Evolutionary conservation across 169 alveolate genomes (phyloP).

Genomic region (Plasmodium sp.): DNA sequence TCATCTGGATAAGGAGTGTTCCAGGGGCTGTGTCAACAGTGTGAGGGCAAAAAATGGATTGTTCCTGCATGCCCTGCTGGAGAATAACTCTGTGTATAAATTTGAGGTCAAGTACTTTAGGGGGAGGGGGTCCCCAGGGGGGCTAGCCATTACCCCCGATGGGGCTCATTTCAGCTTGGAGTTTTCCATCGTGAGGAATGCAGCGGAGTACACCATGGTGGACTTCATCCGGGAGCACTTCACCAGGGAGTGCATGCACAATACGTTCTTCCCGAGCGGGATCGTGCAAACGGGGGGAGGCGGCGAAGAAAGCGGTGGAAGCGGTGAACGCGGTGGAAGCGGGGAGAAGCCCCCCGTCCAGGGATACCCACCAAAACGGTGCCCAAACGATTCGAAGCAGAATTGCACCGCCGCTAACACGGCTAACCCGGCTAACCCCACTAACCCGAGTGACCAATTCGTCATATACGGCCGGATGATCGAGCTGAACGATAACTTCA

Average conservation of each 20-base stretch:
- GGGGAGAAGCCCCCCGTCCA: too few relatives aligned
- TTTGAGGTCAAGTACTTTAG: constrained; percentile 1
- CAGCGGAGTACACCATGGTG: not conserved
- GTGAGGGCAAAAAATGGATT: constrained; percentile 7
- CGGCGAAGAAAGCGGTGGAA: not conserved
- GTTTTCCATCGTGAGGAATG: constrained; percentile 5
- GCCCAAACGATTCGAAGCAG: not conserved
- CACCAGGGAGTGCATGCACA: constrained; percentile 14
- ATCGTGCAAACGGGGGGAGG: not conserved
- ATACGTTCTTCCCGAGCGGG: constrained; percentile 5
- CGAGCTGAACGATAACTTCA: constrained; percentile 29
- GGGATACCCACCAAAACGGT: not conserved
- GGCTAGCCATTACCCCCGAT: not conserved
- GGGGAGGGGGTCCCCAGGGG: not conserved
- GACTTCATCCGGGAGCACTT: constrained; percentile 13
- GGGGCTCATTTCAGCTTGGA: constrained; percentile 20
- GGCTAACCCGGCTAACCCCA: too few relatives aligned
- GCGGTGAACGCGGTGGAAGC: not conserved
- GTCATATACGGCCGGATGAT: constrained; percentile 39
- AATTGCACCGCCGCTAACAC: not conserved
- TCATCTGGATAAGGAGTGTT: not conserved
- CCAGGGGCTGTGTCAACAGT: constrained; percentile 18
- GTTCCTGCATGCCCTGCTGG: not conserved
- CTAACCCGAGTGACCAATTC: not conserved
- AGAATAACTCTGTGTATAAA: constrained; percentile 27